A percentile compares a stretch with the other conserved stretches of the same genome.
Conservation (phyloP, 2,329 filamentous ascomycete genomes). For the Sarocladiaceae sp. region DNA sequence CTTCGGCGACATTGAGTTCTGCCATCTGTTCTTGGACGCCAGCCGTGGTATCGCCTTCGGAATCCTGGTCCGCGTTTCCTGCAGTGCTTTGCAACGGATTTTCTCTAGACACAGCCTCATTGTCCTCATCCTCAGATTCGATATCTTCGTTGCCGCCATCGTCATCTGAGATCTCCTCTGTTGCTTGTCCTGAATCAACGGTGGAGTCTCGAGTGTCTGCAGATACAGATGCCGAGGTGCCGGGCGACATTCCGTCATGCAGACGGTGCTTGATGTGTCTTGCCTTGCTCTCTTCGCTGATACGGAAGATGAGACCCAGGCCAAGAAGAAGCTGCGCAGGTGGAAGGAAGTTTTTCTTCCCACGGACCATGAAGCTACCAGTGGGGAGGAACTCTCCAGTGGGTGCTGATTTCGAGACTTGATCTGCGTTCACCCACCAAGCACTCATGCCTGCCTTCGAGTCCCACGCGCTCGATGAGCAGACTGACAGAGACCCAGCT, state of each 20-base stretch:
- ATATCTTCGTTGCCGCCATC: slow-evolving; percentile 18
- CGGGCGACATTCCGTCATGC: slow-evolving; percentile 16
- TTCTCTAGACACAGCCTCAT: slow-evolving; percentile 23
- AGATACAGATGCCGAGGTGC: not conserved
- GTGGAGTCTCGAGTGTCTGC: slow-evolving; percentile 2
- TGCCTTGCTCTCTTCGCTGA: slow-evolving; percentile 80
- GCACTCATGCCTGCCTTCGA: slow-evolving; percentile 93
- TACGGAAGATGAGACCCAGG: slow-evolving; percentile 78
- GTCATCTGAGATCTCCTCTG: slow-evolving; percentile 16
- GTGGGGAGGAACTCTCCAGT: slow-evolving; percentile 73
- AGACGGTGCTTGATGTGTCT: slow-evolving; percentile 67
- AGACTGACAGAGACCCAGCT: slow-evolving; percentile 78
- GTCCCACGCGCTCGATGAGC: slow-evolving; percentile 87
- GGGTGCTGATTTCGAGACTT: slow-evolving; percentile 79
- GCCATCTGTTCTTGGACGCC: slow-evolving; percentile 19
- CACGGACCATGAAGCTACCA: slow-evolving; percentile 74
- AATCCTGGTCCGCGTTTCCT: slow-evolving; percentile 18
- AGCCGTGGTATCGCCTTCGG: slow-evolving; percentile 17
- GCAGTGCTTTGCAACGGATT: slow-evolving; percentile 29
- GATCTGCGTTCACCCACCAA: slow-evolving; percentile 89
- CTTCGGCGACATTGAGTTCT: slow-evolving; percentile 15
- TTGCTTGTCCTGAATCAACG: slow-evolving; percentile 4
- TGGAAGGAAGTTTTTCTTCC: slow-evolving; percentile 85
- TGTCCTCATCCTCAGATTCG: slow-evolving; percentile 25
- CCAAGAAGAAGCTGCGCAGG: slow-evolving; percentile 83